Base-by-base conservation (phyloP, 495 filamentous ascomycete species). In the Niebla homalea region DNA sequence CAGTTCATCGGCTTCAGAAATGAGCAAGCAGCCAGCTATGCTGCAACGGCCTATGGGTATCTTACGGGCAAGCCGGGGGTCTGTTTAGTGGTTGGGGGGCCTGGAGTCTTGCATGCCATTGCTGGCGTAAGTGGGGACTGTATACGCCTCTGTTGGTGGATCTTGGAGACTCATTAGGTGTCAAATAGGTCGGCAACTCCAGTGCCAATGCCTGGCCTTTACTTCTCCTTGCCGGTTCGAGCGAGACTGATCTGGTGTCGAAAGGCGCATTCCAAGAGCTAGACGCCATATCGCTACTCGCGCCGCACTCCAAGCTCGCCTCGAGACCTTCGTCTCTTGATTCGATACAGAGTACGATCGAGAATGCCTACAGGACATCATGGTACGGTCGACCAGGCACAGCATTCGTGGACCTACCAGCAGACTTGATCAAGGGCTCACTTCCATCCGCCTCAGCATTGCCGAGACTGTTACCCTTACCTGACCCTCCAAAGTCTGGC, bases 1-100 rank as follows among this genome's bases (percentile, higher is more conserved):
- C 72, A 76, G 25, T 83, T 82, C 61, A 74, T 83, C 41, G 78
- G 68, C 32, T 83, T 84, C 57, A 63, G 80, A 15, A 84, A 84
- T 49, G 79, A 84, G 51, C 80, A 84, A 60, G 73, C 80, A 11
- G 78, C 77, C 19, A 70, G 70, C 50, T 81, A 82, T 67, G 77
- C 79, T 3, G 78, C 78, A 3, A 75, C 70, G 49, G 76, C 74
- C 2, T 81, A 84, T 69, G 79, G 78, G 20, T 83, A 80, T 53
- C 66, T 84, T 57, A 79, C 77, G 2, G 80, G 78, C 10, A 70
- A 59, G 38, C 77, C 77, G 5, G 80, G 78, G 0, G 73, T 83
- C 7, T 81, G 75, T 60, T 64, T 82, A 19, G 77, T 80, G 10
- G 80, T 84, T 7, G 80, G 80, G 36, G 80, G 80, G 18, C 80